phyloP scores from a whole-genome alignment of 2,329 filamentous ascomycete species.

The Dothideomycetes sp. region DNA sequence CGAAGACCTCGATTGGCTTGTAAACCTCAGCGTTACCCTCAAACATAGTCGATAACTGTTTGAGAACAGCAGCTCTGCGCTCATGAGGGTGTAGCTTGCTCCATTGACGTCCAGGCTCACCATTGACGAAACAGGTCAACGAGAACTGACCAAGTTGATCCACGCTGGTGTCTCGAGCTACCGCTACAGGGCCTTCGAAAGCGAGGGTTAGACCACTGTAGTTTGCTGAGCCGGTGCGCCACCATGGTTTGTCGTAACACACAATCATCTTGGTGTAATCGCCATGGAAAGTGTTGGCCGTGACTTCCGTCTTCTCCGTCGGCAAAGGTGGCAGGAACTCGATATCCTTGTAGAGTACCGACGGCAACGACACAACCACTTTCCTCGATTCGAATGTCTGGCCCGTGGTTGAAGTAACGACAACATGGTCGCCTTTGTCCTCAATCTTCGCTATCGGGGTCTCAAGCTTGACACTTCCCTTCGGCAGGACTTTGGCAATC shows the following conservation, averaged over 20 bases:
- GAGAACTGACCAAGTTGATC: not conserved
- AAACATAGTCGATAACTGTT: conserved; percentile 1
- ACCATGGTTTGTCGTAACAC: conserved; percentile 39
- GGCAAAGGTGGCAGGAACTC: conserved; percentile 41
- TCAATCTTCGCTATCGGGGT: conserved; percentile 26
- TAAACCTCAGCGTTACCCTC: not conserved
- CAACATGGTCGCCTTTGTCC: conserved; percentile 4
- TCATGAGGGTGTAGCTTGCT: conserved; percentile 6
- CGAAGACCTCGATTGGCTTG: conserved; percentile 17
- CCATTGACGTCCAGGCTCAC: conserved; percentile 12
- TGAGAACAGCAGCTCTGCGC: not conserved
- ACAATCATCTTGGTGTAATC: conserved; percentile 46
- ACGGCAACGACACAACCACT: conserved; percentile 43
- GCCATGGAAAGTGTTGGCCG: conserved; percentile 33
- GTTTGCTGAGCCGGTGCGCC: conserved; percentile 31
- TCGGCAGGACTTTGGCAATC: conserved; percentile 29
- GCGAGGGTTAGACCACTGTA: conserved; percentile 40
- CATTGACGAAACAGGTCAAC: conserved; percentile 7
- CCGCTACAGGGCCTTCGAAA: conserved; percentile 37
- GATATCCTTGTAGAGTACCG: conserved; percentile 38
- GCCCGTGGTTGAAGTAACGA: conserved; percentile 23
- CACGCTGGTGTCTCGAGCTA: conserved; percentile 38
- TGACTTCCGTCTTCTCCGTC: conserved; percentile 29
- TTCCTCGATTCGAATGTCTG: conserved; percentile 31
- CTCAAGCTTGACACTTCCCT: conserved; percentile 23